Percentiles rank a stretch among this genome's conserved stretches.
These are phyloP conservation scores for Skeletonema potamos DNA, from an alignment of 108 stramenopile genomes.

Conservation along the genomic window DNA sequence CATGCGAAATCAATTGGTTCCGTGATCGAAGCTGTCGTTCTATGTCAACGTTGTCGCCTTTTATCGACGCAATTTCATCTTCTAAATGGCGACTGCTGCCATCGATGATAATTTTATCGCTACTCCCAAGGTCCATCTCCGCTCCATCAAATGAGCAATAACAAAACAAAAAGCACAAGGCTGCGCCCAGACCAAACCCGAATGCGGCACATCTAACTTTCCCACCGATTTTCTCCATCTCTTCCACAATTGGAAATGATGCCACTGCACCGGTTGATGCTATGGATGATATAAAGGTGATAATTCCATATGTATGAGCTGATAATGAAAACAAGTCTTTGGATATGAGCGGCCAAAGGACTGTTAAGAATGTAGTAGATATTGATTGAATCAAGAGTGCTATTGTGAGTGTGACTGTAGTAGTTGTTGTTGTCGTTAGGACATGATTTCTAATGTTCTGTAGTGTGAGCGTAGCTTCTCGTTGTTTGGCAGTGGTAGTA, in stretches of 20 bases:
- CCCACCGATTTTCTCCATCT: constrained; percentile 17
- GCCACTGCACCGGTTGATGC: constrained; percentile 28
- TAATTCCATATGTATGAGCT: constrained; percentile 31
- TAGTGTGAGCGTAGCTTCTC: neutral
- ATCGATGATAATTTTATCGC: neutral
- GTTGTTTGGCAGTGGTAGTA: neutral
- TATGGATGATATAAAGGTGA: constrained; percentile 28
- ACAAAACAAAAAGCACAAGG: constrained; percentile 14
- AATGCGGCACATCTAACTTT: constrained; percentile 25
- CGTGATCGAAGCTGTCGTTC: constrained; percentile 3
- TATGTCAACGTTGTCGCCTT: neutral
- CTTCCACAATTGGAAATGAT: constrained; percentile 25
- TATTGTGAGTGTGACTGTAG: constrained; percentile 8
- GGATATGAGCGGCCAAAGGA: constrained; percentile 30
- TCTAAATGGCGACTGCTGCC: neutral
- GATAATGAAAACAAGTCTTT: constrained; percentile 28
- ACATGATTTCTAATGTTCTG: neutral
- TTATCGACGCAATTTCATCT: neutral
- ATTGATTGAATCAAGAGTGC: constrained; percentile 30
- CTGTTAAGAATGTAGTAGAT: constrained; percentile 21
- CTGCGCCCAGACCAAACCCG: constrained; percentile 11
- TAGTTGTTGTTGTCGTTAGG: no score
- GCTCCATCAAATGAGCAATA: constrained; percentile 14
- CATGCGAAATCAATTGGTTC: constrained; percentile 19
- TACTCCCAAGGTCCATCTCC: neutral